These are phyloP conservation scores for Populus hybrid DNA, from an alignment of 441 rosid species.

Conservation along the genomic window DNA sequence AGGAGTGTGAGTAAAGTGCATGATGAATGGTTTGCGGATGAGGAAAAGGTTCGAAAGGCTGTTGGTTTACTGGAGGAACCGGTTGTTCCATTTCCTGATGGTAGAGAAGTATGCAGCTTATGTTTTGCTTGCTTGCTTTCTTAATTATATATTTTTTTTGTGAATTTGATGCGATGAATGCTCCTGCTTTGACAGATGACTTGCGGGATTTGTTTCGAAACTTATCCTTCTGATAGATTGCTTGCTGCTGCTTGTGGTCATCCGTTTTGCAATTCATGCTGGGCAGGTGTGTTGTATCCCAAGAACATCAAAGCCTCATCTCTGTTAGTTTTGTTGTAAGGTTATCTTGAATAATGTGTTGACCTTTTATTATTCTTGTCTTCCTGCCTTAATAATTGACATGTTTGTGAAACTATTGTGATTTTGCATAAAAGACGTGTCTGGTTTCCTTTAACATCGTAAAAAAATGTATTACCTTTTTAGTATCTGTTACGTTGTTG, in stretches of 20 bases:
- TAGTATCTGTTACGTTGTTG: neutral
- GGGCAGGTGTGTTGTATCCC: slow-evolving; percentile 61
- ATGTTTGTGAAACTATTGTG: neutral
- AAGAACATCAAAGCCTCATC: neutral
- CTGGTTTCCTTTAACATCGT: neutral
- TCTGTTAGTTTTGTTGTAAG: neutral
- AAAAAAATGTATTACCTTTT: neutral
- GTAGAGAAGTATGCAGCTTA: slow-evolving; percentile 44
- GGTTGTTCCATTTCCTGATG: slow-evolving; percentile 43
- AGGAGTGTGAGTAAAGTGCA: slow-evolving; percentile 92
- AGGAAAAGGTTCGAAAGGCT: slow-evolving; percentile 63
- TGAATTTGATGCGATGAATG: slow-evolving; percentile 10
- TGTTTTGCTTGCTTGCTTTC: slow-evolving; percentile 1
- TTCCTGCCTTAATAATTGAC: neutral
- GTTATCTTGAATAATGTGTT: neutral
- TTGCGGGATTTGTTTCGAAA: slow-evolving; percentile 92
- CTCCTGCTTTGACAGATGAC: slow-evolving; percentile 43
- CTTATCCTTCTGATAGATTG: slow-evolving; percentile 45
- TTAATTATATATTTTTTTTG: slow-evolving; percentile 7
- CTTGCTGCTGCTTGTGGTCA: slow-evolving; percentile 85
- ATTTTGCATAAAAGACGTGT: neutral
- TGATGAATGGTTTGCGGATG: slow-evolving; percentile 95
- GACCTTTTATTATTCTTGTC: neutral
- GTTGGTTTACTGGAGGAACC: slow-evolving; percentile 77
- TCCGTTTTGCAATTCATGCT: slow-evolving; percentile 76